These are phyloP conservation scores for Coccinonectria pachysandricola DNA, from an alignment of 2,329 filamentous ascomycete species.

Conservation along the genomic window DNA sequence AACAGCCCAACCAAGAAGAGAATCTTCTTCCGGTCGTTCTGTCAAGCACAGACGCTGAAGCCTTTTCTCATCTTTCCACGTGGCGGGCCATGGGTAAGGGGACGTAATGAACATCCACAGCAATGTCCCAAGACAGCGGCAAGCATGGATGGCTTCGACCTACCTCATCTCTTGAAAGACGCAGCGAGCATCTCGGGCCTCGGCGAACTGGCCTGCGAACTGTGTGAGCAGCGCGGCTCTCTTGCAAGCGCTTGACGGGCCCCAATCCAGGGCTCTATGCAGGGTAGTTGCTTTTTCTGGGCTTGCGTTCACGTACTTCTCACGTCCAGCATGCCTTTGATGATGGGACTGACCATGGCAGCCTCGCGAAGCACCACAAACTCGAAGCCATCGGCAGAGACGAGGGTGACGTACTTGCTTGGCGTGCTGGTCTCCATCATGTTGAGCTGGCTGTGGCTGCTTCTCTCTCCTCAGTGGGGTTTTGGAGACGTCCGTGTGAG, in stretches of 20 bases:
- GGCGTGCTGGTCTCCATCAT: slow-evolving; percentile 17
- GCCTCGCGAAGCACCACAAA: slow-evolving; percentile 65
- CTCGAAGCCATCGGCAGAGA: slow-evolving; percentile 67
- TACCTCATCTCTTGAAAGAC: slow-evolving; percentile 65
- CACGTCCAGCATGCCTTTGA: slow-evolving; percentile 66
- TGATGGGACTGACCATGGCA: slow-evolving; percentile 57
- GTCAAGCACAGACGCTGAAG: slow-evolving; percentile 37
- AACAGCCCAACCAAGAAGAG: slow-evolving; percentile 30
- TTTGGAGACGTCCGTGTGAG: too few species aligned
- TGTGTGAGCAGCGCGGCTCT: slow-evolving; percentile 9
- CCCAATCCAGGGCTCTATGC: slow-evolving; percentile 1
- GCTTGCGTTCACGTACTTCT: slow-evolving; percentile 37
- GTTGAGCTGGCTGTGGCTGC: neutral
- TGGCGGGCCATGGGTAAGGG: slow-evolving; percentile 5
- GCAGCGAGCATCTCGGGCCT: slow-evolving; percentile 54
- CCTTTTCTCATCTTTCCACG: slow-evolving; percentile 26
- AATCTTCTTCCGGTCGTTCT: slow-evolving; percentile 24
- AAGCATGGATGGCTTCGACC: slow-evolving; percentile 10
- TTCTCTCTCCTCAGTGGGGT: too few species aligned
- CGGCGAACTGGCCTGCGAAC: slow-evolving; percentile 48
- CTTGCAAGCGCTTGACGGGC: too few species aligned
- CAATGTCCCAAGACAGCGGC: too few species aligned
- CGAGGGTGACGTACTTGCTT: slow-evolving; percentile 66
- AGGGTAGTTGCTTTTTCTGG: neutral
- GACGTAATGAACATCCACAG: too few species aligned